Evolutionary conservation across 225 moss, liverwort and hornwort species (phyloP), one percentile per base, ranked within the genome.

Genomic region (Takakia lepidozioides): DNA sequence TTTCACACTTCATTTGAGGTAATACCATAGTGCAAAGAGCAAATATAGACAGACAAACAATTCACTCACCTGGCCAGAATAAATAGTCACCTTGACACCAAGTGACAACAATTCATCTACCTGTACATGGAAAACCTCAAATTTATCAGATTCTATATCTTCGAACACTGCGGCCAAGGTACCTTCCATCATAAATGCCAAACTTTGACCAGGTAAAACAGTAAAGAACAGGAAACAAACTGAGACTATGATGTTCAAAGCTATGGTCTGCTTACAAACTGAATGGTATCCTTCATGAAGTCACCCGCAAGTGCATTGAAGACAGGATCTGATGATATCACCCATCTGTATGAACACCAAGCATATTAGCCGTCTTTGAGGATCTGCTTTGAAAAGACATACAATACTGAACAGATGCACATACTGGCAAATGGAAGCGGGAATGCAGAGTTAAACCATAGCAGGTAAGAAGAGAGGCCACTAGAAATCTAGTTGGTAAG

Each of bases 241-340:
- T 11, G 25, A 23, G 2, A 21, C 2, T 45, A 45, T 51, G 25
- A 25, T 0, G 11, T 4, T 23, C 28, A 27, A 36, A 29, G 29
- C 46, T 46, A 32, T 15, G 29, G 13, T n/a, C 19, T 40, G 34
- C 65, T 65, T 69, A 89, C 89, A 58, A 83, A 70, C 61, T 75
- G 48, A 47, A 91, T 91, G 32, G 86, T 86, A 54, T 86, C 83
- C 48, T 75, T 68, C 86, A n/a, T n/a, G n/a, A n/a, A n/a, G n/a
- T n/a, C n/a, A n/a, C n/a, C n/a, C n/a, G n/a, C n/a, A n/a, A n/a
- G n/a, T n/a, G n/a, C n/a, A n/a, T n/a, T n/a, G n/a, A n/a, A n/a
- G n/a, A n/a, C n/a, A n/a, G n/a, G n/a, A n/a, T n/a, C n/a, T n/a
- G n/a, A n/a, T n/a, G n/a, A n/a, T n/a, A n/a, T n/a, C n/a, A n/a